Percentiles rank a stretch among this genome's conserved stretches.
Evolutionary conservation across 768 basidiomycete species (phyloP).

Genomic region (Hemileccinum impolitum): DNA sequence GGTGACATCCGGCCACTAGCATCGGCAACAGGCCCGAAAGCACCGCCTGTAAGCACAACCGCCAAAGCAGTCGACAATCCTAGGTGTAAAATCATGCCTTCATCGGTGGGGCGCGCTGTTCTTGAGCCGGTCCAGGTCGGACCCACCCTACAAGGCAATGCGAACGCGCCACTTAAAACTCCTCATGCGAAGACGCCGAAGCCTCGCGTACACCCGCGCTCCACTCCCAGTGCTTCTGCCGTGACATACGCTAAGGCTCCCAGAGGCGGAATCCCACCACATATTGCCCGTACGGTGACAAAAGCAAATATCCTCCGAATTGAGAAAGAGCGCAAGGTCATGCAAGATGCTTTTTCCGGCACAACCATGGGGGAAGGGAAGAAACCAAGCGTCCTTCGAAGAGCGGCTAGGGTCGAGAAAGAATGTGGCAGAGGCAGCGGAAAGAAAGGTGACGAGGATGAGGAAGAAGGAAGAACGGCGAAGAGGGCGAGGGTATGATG

Average conservation of each 20-base stretch:
- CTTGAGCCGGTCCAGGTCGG: constrained; percentile 4
- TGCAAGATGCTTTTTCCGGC: constrained; percentile 11
- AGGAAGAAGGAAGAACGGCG: constrained; percentile 42
- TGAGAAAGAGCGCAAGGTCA: constrained; percentile 24
- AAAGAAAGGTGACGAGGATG: constrained; percentile 63
- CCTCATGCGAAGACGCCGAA: constrained; percentile 2
- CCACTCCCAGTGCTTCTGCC: background rate
- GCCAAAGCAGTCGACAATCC: background rate
- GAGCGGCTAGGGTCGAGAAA: background rate
- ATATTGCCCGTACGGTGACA: constrained; percentile 30
- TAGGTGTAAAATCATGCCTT: background rate
- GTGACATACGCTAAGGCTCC: constrained; percentile 19
- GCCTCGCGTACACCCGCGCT: background rate
- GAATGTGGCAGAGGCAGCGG: background rate
- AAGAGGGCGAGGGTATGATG: constrained; percentile 17
- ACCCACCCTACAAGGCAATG: background rate
- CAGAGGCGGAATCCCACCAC: constrained; percentile 30
- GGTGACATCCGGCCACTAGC: background rate
- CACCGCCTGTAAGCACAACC: background rate
- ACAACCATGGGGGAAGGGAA: constrained; percentile 3
- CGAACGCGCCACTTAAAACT: background rate
- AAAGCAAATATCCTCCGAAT: constrained; percentile 22
- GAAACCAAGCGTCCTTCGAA: constrained; percentile 29
- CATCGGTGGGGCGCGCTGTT: background rate
- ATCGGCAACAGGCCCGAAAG: background rate